Evolutionary conservation across 2,329 filamentous ascomycete species (phyloP), one percentile per base, ranked within the genome.

Genomic region (Exophiala oligosperma): DNA sequence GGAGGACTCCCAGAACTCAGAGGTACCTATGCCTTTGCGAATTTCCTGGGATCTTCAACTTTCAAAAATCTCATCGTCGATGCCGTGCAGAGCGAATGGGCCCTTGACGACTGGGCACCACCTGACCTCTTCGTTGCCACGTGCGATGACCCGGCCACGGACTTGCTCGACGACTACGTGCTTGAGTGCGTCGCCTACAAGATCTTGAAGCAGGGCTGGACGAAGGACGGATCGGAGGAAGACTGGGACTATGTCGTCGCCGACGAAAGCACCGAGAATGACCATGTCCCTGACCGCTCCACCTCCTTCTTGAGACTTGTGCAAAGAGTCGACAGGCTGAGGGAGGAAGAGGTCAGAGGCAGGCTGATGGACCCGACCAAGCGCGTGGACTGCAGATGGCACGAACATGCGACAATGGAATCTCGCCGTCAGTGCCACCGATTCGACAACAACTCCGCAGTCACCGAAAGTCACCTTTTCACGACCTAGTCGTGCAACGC

Each of bases 351-450:
- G n/a, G 29, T 28, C 12, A 37, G 28, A 14, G 21, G 29, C 21
- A 29, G 14, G 8, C 51, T 59, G 35, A 21, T 56, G 21, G 17
- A 24, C 29, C 57, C 57, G 4, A 24, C n/a, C 7, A 37, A 51
- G 12, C 21, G 48, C 29, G 48, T 38, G 49, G 48, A 59, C 41
- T 59, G 57, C 49, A 59, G 43, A 43, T 56, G 52, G 57, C 57
- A 59, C 21, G 52, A 59, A 3, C 57, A 59, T 40, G 26, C 8
- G 2, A 8, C 7, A 35, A 2, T 9, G 2, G 32, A 11, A 9
- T 35, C 32, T 8, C 32, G 9, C 11, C 32, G 32, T 7, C 26
- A 35, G 11, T 35, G 32, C 11, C 32, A 8, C 11, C 32, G 32
- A 11, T 35, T 9, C 32, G 17, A 17, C 17, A 17, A 17, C 17